Evolutionary conservation across 352 stramenopile species (phyloP), one percentile per base, ranked within the genome.

Genomic region (Globisporangium apiculatum): DNA sequence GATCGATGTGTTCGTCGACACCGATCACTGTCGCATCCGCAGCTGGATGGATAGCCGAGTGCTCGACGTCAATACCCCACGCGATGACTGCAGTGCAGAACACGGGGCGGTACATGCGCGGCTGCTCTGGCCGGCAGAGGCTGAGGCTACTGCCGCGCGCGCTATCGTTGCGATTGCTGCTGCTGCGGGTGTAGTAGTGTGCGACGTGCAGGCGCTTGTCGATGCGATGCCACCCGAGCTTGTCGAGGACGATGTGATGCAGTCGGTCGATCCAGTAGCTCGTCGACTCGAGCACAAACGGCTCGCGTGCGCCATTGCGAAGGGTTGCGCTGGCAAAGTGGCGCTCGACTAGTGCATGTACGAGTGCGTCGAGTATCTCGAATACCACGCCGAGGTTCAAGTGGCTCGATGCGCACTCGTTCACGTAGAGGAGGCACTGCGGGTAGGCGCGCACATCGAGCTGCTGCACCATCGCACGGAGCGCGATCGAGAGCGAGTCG

Each of bases 201-300:
- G 67, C 54, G 5, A 60, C 66, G 35, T 76, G 54, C 36, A 71
- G 38, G 24, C 71, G 65, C 60, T 50, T 74, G 4, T 62, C 54
- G 5, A 61, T 11, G 2, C 60, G 68, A 35, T 67, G 66, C 24
- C 50, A 48, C 8, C 46, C 51, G 6, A 58, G 58, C 41, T 57
- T 62, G 49, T 46, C 49, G 15, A 62, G 50, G 5, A 58, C 2
- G 60, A 51, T 43, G 46, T 76, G 68, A n/a, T 71, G 60, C 10
- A 79, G 40, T 4, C 68, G 55, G 43, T 79, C 71, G 12, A 66
- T 54, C 68, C 68, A 79, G 38, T 61, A 40, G 51, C 43, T 71
- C n/a, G 18, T 52, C 0, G 63, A 65, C 0, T 37, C 14, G 12
- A 62, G 55, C n/a, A 60, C 51, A 38, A 66, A 72, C 0, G 57